A percentile compares a stretch with the other conserved stretches of the same genome.
These are phyloP conservation scores for Ogataea neopini DNA, from an alignment of 805 yeast genomes.

Conservation along the genomic window DNA sequence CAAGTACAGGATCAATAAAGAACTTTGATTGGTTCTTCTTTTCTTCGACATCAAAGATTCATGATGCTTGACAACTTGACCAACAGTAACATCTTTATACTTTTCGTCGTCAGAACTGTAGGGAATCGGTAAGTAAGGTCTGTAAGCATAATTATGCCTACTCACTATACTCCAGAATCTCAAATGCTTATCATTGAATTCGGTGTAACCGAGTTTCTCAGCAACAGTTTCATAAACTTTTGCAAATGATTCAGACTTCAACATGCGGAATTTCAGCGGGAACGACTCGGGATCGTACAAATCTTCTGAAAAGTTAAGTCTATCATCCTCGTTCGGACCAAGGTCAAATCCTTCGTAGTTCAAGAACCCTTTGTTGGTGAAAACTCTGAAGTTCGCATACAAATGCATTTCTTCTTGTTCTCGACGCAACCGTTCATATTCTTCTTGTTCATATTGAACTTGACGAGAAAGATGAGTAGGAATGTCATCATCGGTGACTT, in stretches of 20 bases:
- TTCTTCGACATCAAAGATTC: slow-evolving; percentile 25
- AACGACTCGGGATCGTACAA: slow-evolving; percentile 47
- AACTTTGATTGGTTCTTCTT: slow-evolving; percentile 47
- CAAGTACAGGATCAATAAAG: slow-evolving; percentile 54
- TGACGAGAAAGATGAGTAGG: slow-evolving; percentile 71
- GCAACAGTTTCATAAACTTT: slow-evolving; percentile 54
- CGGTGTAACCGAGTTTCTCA: slow-evolving; percentile 38
- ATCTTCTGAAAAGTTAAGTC: slow-evolving; percentile 48
- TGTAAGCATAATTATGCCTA: slow-evolving; percentile 68
- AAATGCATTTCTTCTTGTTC: slow-evolving; percentile 74
- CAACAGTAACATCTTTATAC: slow-evolving; percentile 43
- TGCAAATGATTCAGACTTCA: slow-evolving; percentile 55
- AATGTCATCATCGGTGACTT: slow-evolving; percentile 51
- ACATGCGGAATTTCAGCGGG: slow-evolving; percentile 52
- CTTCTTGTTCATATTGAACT: slow-evolving; percentile 62
- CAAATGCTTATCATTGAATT: slow-evolving; percentile 37
- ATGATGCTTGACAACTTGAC: slow-evolving; percentile 47
- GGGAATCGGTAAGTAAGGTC: slow-evolving; percentile 53
- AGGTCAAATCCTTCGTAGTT: slow-evolving; percentile 74
- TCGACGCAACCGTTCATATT: slow-evolving; percentile 50
- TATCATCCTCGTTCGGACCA: slow-evolving; percentile 58
- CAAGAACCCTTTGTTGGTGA: slow-evolving; percentile 53
- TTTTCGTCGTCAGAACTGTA: slow-evolving; percentile 27
- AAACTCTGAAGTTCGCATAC: slow-evolving; percentile 58
- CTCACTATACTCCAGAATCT: slow-evolving; percentile 66